Evolutionary conservation across 2,329 filamentous ascomycete genomes (phyloP), one percentile per base, ranked within the genome.

Genomic region (Pseudogymnoascus pannorum): DNA sequence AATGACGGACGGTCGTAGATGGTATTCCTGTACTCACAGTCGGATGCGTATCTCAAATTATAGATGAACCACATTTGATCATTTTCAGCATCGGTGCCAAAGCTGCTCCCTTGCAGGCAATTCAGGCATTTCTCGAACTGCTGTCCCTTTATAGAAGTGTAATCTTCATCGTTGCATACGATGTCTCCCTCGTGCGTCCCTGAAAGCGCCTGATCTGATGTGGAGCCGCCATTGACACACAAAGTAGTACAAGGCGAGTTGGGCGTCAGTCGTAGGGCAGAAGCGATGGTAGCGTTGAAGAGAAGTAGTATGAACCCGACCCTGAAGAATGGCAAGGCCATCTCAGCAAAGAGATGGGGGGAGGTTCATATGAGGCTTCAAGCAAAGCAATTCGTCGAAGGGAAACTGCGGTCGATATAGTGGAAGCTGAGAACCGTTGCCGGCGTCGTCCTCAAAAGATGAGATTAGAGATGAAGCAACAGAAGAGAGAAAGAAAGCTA

Each of bases 221-320:
- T 60, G 61, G 79, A 71, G 0, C 68, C 62, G 2, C 72, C 70
- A 62, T 79, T 75, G 4, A 80, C 67, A 61, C 82, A 85, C 1
- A 77, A 62, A 0, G 76, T 69, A 0, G 80, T 75, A 66, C 82
- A 85, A 8, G 73, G 67, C 0, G 82, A 84, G 8, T 77, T 78
- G 0, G 81, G 78, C 1, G 79, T 77, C 1, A 83, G 77, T 59
- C 79, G 72, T 2, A 83, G 70, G 2, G 74, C 75, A 9, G 57
- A 38, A 26, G 31, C 31, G 5, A 58, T n/a, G 29, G 57, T 29
- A 58, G 18, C 22, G 12, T 5, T 16, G 35, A 58, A 38, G 31
- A 58, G 31, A 36, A 58, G 31, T 24, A 58, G 31, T 24, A 58
- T 24, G 6, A 24, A 22, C 18, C 48, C 26, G 14, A 5, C n/a